Base-by-base conservation (phyloP, 768 basidiomycete genomes). In the Cystobasidium onofrii region DNA sequence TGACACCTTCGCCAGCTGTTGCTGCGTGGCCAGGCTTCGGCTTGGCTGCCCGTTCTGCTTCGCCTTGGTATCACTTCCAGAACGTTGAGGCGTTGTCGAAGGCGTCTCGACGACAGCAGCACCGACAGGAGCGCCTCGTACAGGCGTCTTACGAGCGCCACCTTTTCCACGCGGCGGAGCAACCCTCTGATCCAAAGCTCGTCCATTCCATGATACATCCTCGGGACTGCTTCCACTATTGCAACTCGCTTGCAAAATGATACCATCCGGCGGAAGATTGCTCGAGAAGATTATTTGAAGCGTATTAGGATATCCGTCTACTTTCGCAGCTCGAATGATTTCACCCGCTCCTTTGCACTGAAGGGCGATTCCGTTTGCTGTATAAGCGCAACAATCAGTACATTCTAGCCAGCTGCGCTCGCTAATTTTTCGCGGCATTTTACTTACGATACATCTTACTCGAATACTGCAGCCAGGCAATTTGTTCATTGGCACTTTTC, bases 401-500 rank as follows among this genome's bases (percentile, higher is more conserved):
- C 61, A 9, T 20, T 9, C n/a, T 33, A 13, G 27, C 18, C 20
- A 3, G 13, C 43, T 52, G 20, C 44, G 27, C 12, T 4, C n/a
- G 54, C 4, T 33, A 15, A 46, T 7, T 15, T n/a, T n/a, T n/a
- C n/a, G n/a, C 6, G 18, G 52, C 33, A 60, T n/a, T 34, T 4
- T 25, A 12, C 66, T 60, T 60, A 71, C 69, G 69, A 60, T 71
- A 71, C 69, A 71, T 71, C 13, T 10, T 55, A 20, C 25, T 36
- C 7, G 33, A 34, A 52, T 55, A 71, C 29, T 71, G 69, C 7
- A 71, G 69, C 69, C 69, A 71, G 7, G 54, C 69, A 20, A 71
- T 15, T 25, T 71, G 69, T 29, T 27, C 29, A 15, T 7, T 50
- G 9, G 46, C 54, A 29, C 10, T 60, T 15, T 31, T 34, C 54